These are phyloP conservation scores for Turnera subulata DNA, from an alignment of 345 rosid genomes.

Conservation along the genomic window DNA sequence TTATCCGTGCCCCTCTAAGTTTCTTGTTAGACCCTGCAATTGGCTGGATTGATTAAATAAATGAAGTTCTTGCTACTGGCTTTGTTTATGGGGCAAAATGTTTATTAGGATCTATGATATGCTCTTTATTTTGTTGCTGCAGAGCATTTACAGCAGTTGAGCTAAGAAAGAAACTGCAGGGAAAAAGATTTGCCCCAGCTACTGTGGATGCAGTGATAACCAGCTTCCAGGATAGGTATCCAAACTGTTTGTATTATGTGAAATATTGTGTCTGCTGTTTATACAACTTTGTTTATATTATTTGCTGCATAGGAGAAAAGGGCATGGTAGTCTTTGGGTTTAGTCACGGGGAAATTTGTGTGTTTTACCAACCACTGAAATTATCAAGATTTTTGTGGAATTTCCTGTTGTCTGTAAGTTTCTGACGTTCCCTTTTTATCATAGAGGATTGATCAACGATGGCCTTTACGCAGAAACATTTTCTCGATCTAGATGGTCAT, in stretches of 20 bases:
- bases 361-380: constrained; percentile 1
- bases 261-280: too few species aligned
- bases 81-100: not conserved
- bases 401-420: not conserved
- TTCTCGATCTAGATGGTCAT: constrained; percentile 78
- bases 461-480: constrained; percentile 67
- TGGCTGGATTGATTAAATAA: not conserved
- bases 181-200: constrained; percentile 50
- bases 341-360: constrained; percentile 1
- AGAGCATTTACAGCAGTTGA: constrained; percentile 72
- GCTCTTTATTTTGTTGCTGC: constrained; percentile 7
- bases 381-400: not conserved
- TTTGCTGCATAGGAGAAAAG: too few species aligned
- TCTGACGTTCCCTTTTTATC: constrained; percentile 15
- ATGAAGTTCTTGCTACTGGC: not conserved
- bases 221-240: constrained; percentile 55
- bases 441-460: constrained; percentile 78
- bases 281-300: too few species aligned
- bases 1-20: too few species aligned
- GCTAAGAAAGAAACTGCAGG: constrained; percentile 66
- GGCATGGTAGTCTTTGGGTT: too few species aligned
- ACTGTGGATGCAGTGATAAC: constrained; percentile 45
- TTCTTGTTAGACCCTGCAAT: not conserved
- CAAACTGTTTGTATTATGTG: not conserved
- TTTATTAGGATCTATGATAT: not conserved